Conservation (phyloP, 2,329 filamentous ascomycete species). For the Tolypocladium guangdongense region DNA sequence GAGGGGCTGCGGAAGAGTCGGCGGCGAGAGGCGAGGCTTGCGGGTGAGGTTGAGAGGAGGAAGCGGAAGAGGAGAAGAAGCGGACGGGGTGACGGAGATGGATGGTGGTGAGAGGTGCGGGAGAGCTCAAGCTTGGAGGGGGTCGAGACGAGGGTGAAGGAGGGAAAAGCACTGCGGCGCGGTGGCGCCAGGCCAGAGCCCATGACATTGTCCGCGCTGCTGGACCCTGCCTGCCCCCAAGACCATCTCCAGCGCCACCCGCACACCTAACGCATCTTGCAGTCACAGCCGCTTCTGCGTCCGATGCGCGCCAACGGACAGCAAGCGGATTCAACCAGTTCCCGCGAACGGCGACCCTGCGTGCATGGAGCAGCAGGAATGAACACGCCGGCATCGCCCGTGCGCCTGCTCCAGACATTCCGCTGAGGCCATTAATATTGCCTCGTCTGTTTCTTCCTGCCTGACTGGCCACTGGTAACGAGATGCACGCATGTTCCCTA, state of each 20-base stretch:
- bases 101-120: constrained; percentile 11
- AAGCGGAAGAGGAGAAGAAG: constrained; percentile 8
- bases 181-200: constrained; percentile 4
- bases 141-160: constrained; percentile 5
- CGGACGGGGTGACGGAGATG: constrained; percentile 10
- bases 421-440: not conserved
- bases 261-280: too few species aligned
- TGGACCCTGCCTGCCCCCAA: not conserved
- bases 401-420: not conserved
- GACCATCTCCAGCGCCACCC: too few species aligned
- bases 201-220: not conserved
- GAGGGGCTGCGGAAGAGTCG: constrained; percentile 2
- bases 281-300: too few species aligned
- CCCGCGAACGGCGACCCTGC: not conserved
- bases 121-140: constrained; percentile 10
- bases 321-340: not conserved
- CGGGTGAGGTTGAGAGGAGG: constrained; percentile 7
- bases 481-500: too few species aligned
- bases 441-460: too few species aligned
- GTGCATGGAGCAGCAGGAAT: not conserved
- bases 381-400: not conserved
- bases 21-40: constrained; percentile 6
- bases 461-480: not conserved
- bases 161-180: constrained; percentile 2
- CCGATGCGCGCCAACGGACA: not conserved